Base-by-base conservation (phyloP, 75 land plant species). In the Pinus albicaulis region DNA sequence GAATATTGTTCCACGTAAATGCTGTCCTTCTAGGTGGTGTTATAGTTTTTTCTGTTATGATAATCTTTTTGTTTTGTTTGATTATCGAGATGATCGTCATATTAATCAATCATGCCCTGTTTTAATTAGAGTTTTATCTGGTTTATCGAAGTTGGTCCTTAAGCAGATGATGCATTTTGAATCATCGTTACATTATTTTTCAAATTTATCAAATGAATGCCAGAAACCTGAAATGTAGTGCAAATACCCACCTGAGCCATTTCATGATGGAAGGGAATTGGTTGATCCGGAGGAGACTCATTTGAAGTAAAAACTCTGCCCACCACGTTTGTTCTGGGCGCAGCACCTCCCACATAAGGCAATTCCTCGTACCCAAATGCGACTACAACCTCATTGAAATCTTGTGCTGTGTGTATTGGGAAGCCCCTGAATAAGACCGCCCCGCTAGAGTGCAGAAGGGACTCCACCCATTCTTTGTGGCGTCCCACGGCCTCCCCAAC, bases 261-360 rank as follows among this genome's bases (percentile, higher is more conserved):
- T 76, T 96, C 97, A 1, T 31, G 1, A 72, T 97, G 98, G 80
- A 97, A 94, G 36, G 95, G 98, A 74, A 97, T 92, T 79, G 92
- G 92, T 79, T 94, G 90, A 74, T 97, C 98, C 0, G 93, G 98
- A 23, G 98, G 95, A 36, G 98, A 97, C 74, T 97, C 99, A 74
- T 97, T 97, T 26, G 99, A 85, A 15, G 98, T 97, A 79, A 92
- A 97, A 38, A 97, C 98, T 22, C 98, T 80, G 69, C 95, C 99
- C 4, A 88, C 85, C n/a, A 97, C 98, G 74, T 90, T 92, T 36
- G 84, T 90, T 63, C 98, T 72, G 11, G 98, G 99, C 6, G 99
- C 98, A 11, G 93, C 99, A 31, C 99, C 99, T 48, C 98, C 98
- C 20, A 94, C 91, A 68, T 94, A 94, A 2, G 99, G 99, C 34